Percentiles rank a stretch among this genome's conserved stretches.
Conservation (phyloP, 1,284 basidiomycete genomes). For the Trametes sp. region DNA sequence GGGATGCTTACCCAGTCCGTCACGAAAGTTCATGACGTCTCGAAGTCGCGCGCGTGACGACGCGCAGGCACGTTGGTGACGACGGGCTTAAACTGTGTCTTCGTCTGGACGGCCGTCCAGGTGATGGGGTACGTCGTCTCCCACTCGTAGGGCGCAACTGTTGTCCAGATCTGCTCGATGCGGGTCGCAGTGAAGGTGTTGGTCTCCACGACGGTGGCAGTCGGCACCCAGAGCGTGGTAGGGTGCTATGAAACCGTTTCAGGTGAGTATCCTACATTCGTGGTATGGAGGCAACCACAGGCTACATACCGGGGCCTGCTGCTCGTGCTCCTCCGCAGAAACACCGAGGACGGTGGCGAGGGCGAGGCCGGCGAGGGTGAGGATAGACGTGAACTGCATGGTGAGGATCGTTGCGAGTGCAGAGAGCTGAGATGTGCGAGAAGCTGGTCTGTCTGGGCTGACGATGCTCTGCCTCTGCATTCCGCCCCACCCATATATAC, state of each 20-base stretch:
- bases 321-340: constrained; percentile 16
- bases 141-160: constrained; percentile 26
- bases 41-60: constrained; percentile 30
- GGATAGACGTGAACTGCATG: constrained; percentile 29
- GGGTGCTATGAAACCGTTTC: constrained; percentile 1
- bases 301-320: constrained; percentile 11
- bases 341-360: constrained; percentile 22
- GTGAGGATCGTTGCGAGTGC: constrained; percentile 9
- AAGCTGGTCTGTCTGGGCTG: constrained; percentile 19
- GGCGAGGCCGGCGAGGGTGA: constrained; percentile 24
- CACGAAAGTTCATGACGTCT: constrained; percentile 14
- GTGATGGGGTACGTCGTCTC: constrained; percentile 28
- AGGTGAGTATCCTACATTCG: constrained; percentile 8
- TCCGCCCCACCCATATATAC: constrained; percentile 23
- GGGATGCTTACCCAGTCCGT: not conserved
- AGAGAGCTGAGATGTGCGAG: constrained; percentile 17
- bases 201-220: constrained; percentile 27
- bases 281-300: not conserved
- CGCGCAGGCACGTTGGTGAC: constrained; percentile 23
- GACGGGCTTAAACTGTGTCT: constrained; percentile 23
- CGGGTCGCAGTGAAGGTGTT: constrained; percentile 31
- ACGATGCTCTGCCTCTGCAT: constrained; percentile 17
- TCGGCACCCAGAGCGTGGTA: constrained; percentile 30
- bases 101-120: constrained; percentile 26
- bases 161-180: constrained; percentile 29